These are phyloP conservation scores for Leccinum subtestaceum DNA, from an alignment of 768 basidiomycete species.

Conservation along the genomic window DNA sequence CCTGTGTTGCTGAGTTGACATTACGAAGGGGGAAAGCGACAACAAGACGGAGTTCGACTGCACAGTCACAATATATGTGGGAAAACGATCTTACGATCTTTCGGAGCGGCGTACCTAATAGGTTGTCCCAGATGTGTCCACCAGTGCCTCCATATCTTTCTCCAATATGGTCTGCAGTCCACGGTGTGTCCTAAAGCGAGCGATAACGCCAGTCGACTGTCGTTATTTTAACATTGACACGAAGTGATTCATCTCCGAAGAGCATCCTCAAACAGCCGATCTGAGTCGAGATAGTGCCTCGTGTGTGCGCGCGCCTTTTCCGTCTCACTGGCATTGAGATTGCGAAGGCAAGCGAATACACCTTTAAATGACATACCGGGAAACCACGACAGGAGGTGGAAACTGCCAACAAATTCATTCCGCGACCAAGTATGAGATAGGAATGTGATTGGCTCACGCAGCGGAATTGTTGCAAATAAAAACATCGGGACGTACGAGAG, in stretches of 20 bases:
- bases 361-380: slow-evolving; percentile 10
- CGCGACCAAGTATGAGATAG: too few relatives aligned
- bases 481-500: not conserved
- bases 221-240: not conserved
- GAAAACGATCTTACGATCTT: not conserved
- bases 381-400: slow-evolving; percentile 7
- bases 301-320: not conserved
- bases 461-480: not conserved
- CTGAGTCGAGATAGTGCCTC: slow-evolving; percentile 1
- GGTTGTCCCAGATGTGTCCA: not conserved
- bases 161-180: not conserved
- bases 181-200: slow-evolving; percentile 1
- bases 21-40: slow-evolving; percentile 2
- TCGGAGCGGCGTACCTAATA: not conserved
- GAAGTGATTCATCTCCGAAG: not conserved
- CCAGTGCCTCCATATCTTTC: not conserved
- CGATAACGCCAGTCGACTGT: not conserved
- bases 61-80: too few relatives aligned
- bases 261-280: not conserved
- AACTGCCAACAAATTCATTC: not conserved
- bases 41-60: slow-evolving; percentile 4
- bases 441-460: not conserved
- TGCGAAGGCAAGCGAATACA: not conserved
- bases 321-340: not conserved
- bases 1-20: slow-evolving; percentile 11